Percentiles rank a stretch among this genome's conserved stretches.
These are phyloP conservation scores for Stylonectria norvegica DNA, from an alignment of 2,329 filamentous ascomycete genomes.

Conservation along the genomic window DNA sequence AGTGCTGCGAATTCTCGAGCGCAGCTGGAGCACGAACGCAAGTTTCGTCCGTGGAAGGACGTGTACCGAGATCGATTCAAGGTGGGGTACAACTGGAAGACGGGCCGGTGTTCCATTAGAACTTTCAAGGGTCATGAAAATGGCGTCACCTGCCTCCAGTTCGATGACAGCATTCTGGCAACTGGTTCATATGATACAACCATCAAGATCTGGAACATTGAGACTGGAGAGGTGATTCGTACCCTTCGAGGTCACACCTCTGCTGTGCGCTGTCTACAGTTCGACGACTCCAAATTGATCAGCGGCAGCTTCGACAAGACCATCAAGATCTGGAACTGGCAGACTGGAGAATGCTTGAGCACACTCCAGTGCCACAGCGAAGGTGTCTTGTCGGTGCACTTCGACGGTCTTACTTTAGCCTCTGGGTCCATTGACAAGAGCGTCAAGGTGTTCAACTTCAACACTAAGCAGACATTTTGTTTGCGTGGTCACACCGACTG, in stretches of 20 bases:
- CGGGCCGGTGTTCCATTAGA: slow-evolving; percentile 80
- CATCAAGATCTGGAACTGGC: slow-evolving; percentile 95
- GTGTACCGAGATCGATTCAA: slow-evolving; percentile 95
- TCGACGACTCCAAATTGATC: slow-evolving; percentile 87
- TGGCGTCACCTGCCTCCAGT: slow-evolving; percentile 53
- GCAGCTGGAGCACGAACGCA: slow-evolving; percentile 43
- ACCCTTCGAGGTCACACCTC: slow-evolving; percentile 78
- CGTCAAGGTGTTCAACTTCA: slow-evolving; percentile 90
- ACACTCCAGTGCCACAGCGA: slow-evolving; percentile 76
- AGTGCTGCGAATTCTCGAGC: slow-evolving; percentile 25
- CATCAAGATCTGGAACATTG: slow-evolving; percentile 93
- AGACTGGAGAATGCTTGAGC: slow-evolving; percentile 80
- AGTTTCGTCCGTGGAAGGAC: slow-evolving; percentile 81
- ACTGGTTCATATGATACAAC: slow-evolving; percentile 94
- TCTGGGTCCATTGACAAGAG: slow-evolving; percentile 87
- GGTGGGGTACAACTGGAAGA: slow-evolving; percentile 96
- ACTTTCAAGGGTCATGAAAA: slow-evolving; percentile 84
- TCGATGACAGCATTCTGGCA: slow-evolving; percentile 86
- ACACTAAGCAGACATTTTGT: slow-evolving; percentile 74
- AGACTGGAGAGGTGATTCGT: slow-evolving; percentile 81
- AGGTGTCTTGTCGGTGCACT: slow-evolving; percentile 84
- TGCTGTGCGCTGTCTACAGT: slow-evolving; percentile 85
- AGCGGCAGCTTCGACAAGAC: slow-evolving; percentile 85
- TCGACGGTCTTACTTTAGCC: slow-evolving; percentile 77
- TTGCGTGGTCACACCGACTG: slow-evolving; percentile 86